These are phyloP conservation scores for Triglochin maritima DNA, from an alignment of 106 monocot genomes.

Conservation along the genomic window DNA sequence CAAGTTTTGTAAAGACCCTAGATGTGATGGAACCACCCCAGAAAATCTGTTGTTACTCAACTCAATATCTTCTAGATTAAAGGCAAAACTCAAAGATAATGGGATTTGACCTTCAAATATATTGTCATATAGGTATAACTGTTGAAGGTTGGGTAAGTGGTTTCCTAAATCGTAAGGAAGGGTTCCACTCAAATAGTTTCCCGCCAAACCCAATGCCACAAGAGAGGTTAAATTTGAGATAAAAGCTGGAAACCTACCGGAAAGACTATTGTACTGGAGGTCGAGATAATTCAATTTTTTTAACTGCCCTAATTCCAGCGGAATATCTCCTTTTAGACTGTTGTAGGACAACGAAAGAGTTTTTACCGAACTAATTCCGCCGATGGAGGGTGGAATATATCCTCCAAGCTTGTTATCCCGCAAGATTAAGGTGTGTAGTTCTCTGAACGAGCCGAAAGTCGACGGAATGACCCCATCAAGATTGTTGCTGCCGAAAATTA, in stretches of 20 bases:
- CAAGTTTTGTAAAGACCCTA: too few relatives aligned
- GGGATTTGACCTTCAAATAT: too few relatives aligned
- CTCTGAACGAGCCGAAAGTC: background rate
- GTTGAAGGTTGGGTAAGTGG: too few relatives aligned
- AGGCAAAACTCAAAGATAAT: too few relatives aligned
- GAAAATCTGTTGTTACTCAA: too few relatives aligned
- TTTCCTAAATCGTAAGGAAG: too few relatives aligned
- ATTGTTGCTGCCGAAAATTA: background rate
- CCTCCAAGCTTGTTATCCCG: slow-evolving; percentile 1
- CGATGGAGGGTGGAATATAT: background rate
- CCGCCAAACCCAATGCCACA: slow-evolving; percentile 34
- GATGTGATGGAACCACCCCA: too few relatives aligned
- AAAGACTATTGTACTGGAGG: background rate
- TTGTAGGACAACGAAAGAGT: background rate
- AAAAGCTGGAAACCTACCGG: background rate
- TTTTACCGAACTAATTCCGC: background rate
- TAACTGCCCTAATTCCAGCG: background rate
- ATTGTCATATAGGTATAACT: too few relatives aligned
- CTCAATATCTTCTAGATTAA: too few relatives aligned
- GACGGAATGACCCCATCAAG: background rate
- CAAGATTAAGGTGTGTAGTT: background rate
- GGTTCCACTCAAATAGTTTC: slow-evolving; percentile 54
- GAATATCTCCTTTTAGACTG: slow-evolving; percentile 2
- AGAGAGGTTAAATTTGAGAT: slow-evolving; percentile 21
- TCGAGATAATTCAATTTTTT: background rate